These are phyloP conservation scores for Trebouxia sp. DNA, from an alignment of 139 green algal species.

Conservation along the genomic window DNA sequence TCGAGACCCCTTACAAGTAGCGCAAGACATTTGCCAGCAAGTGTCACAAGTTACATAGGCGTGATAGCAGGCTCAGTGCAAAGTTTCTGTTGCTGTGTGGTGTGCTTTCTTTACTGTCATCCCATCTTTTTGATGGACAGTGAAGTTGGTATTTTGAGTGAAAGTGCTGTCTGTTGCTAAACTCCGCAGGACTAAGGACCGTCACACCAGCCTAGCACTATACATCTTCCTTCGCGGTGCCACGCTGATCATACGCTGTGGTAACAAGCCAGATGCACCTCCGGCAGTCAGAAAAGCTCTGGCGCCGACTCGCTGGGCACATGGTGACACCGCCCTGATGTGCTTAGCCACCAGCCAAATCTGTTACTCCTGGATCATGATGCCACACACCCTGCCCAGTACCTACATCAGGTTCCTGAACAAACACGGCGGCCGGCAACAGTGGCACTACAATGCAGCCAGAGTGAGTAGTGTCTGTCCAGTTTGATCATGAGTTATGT, in stretches of 20 bases:
- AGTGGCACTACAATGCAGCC: slow-evolving; percentile 26
- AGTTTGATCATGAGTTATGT: background rate
- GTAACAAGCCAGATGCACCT: slow-evolving; percentile 67
- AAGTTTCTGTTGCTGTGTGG: too few relatives aligned
- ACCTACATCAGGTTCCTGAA: slow-evolving; percentile 87
- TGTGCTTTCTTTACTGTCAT: too few relatives aligned
- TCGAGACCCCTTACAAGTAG: too few relatives aligned
- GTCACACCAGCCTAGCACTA: slow-evolving; percentile 82
- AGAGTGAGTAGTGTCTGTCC: background rate
- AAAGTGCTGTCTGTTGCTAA: background rate
- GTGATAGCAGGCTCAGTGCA: too few relatives aligned
- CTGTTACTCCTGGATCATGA: slow-evolving; percentile 78
- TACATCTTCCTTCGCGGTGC: slow-evolving; percentile 89
- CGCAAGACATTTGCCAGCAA: too few relatives aligned
- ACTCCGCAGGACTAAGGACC: slow-evolving; percentile 40
- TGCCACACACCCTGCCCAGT: slow-evolving; percentile 69
- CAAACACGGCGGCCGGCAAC: slow-evolving; percentile 70
- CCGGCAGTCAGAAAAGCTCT: slow-evolving; percentile 27
- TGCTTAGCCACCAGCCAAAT: slow-evolving; percentile 66
- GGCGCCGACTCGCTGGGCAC: slow-evolving; percentile 45
- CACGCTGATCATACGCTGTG: slow-evolving; percentile 83
- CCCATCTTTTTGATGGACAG: too few relatives aligned
- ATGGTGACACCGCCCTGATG: slow-evolving; percentile 91
- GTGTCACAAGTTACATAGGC: too few relatives aligned
- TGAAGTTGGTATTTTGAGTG: too few relatives aligned